Base-by-base conservation (phyloP, 371 early-diverging fungal species). In the Chytridium lagenaria region DNA sequence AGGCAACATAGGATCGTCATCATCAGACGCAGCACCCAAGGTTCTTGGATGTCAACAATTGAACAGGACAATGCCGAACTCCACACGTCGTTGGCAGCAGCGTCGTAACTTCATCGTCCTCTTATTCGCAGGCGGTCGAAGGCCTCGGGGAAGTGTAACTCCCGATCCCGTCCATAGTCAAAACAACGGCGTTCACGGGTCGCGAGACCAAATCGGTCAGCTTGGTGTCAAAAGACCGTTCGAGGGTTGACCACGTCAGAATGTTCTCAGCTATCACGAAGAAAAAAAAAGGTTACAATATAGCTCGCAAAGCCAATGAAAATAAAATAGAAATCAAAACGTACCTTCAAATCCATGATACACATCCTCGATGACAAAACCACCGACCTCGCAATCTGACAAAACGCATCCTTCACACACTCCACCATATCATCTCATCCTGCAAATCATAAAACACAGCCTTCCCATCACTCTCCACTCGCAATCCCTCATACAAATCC, bases 191-290 rank as follows among this genome's bases (percentile, higher is more conserved):
- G 67, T 26, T 92, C 88, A 5, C 86, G 87, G 1, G 97, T 96
- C 5, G 96, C 91, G 12, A 98, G 87, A 0, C 98, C 98, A 98
- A 98, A 78, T 98, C 98, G 36, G 94, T 91, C 30, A 98, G 84
- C 78, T 94, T 94, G 73, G 95, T 69, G 19, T 34, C 33, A 71
- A 22, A 10, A 19, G 34, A 30, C 83, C 90, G 90, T 78, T 92
- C 90, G 83, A 79, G 0, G 84, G 83, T 19, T 70, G 68, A 1
- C 85, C 86, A 67, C 31, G 87, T 83, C 30, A 89, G 81, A 30
- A 91, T 84, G 57, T 90, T 91, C 73, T 91, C 91, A 36, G 84
- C n/a, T n/a, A n/a, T n/a, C n/a, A n/a, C n/a, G n/a, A n/a, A n/a
- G n/a, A n/a, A n/a, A n/a, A n/a, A n/a, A n/a, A n/a, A n/a, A n/a